phyloP scores from a whole-genome alignment of 495 filamentous ascomycete genomes.

The Margaritispora aquatica region DNA sequence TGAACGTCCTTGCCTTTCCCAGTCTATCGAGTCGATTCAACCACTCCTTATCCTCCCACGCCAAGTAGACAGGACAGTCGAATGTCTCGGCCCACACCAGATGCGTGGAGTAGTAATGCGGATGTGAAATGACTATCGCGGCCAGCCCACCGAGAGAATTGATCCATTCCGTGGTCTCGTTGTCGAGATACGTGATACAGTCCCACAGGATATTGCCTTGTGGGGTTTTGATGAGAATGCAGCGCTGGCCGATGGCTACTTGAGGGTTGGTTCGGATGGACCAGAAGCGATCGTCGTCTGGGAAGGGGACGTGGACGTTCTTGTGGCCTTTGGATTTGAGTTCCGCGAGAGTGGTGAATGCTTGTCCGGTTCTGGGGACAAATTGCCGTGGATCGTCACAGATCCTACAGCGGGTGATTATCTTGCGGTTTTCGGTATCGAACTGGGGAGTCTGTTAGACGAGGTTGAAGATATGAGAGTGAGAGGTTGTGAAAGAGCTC shows the following conservation, averaged over 20 bases:
- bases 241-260: constrained; percentile 67
- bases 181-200: constrained; percentile 58
- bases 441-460: constrained; percentile 25
- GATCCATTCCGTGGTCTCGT: constrained; percentile 45
- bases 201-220: constrained; percentile 71
- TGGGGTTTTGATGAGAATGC: constrained; percentile 54
- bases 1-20: constrained; percentile 32
- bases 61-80: constrained; percentile 55
- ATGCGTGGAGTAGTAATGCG: constrained; percentile 71
- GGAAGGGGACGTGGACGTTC: constrained; percentile 20
- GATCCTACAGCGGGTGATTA: constrained; percentile 56
- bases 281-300: constrained; percentile 35
- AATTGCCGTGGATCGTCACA: constrained; percentile 75
- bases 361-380: constrained; percentile 51
- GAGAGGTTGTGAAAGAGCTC: too few species aligned
- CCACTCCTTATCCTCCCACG: constrained; percentile 59
- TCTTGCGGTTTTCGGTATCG: constrained; percentile 35
- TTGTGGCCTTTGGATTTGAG: constrained; percentile 9
- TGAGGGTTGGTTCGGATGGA: constrained; percentile 53
- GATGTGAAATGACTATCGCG: constrained; percentile 75
- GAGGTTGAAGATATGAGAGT: neutral
- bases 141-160: constrained; percentile 49
- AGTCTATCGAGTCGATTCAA: constrained; percentile 31
- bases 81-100: constrained; percentile 60
- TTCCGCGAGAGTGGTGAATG: constrained; percentile 44